A percentile compares a stretch with the other conserved stretches of the same genome.
phyloP scores from a whole-genome alignment of 768 basidiomycete genomes.

The Holtermanniella nyarrowii region DNA sequence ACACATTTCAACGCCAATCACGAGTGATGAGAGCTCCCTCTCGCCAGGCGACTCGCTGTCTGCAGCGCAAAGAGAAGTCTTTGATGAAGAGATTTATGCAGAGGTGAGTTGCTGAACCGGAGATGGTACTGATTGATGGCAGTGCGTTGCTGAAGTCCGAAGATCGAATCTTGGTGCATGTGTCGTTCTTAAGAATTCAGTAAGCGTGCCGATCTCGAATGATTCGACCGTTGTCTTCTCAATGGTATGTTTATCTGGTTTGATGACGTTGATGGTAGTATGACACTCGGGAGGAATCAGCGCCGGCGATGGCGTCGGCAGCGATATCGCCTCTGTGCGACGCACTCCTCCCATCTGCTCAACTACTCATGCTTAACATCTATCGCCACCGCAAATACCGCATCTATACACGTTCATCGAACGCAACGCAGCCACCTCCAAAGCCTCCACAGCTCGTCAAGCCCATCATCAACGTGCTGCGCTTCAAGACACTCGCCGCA shows the following conservation, averaged over 20 bases:
- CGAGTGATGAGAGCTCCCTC: too few relatives aligned
- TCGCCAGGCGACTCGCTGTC: slow-evolving; percentile 16
- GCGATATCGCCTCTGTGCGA: slow-evolving; percentile 13
- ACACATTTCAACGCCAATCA: too few relatives aligned
- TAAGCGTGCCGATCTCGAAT: slow-evolving; percentile 5
- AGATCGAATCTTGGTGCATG: slow-evolving; percentile 5
- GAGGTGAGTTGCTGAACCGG: slow-evolving; percentile 15
- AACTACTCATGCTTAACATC: slow-evolving; percentile 14
- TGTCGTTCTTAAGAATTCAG: slow-evolving; percentile 6
- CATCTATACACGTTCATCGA: slow-evolving; percentile 1
- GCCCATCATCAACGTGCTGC: slow-evolving; percentile 19
- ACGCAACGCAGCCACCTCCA: background rate
- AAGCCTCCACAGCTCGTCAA: slow-evolving; percentile 9
- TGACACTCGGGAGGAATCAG: slow-evolving; percentile 4
- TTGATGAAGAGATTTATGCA: slow-evolving; percentile 31
- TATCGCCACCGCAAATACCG: slow-evolving; percentile 20
- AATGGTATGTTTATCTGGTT: slow-evolving; percentile 8
- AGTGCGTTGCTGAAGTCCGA: slow-evolving; percentile 10
- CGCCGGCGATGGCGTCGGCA: background rate
- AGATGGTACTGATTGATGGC: background rate
- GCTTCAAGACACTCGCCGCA: slow-evolving; percentile 7
- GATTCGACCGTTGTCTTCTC: slow-evolving; percentile 16
- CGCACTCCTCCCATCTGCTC: slow-evolving; percentile 13
- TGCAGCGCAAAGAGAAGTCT: slow-evolving; percentile 24
- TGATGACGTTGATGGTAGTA: slow-evolving; percentile 3